phyloP scores from a whole-genome alignment of 2,329 filamentous ascomycete genomes.

The Metarhizium guizhouense region DNA sequence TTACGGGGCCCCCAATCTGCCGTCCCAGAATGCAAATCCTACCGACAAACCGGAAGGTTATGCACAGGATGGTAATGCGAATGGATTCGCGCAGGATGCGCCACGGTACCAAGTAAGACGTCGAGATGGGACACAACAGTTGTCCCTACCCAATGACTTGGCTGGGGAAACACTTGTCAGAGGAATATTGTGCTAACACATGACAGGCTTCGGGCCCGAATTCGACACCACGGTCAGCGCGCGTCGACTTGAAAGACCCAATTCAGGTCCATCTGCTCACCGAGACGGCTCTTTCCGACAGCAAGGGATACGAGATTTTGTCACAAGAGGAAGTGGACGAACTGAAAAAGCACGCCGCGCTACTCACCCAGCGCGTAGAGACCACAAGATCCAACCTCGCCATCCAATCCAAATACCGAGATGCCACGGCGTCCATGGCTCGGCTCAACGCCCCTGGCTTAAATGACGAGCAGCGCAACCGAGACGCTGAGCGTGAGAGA shows the following conservation, averaged over 20 bases:
- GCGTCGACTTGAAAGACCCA: constrained; percentile 56
- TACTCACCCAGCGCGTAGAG: constrained; percentile 68
- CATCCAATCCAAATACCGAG: constrained; percentile 87
- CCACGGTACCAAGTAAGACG: constrained; percentile 47
- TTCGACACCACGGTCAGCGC: constrained; percentile 27
- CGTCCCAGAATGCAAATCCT: constrained; percentile 26
- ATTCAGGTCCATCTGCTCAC: constrained; percentile 88
- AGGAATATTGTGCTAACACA: background rate
- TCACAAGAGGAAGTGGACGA: constrained; percentile 87
- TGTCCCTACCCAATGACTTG: background rate
- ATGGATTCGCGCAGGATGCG: constrained; percentile 27
- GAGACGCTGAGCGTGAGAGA: constrained; percentile 65
- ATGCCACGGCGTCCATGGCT: constrained; percentile 81
- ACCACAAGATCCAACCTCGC: constrained; percentile 73
- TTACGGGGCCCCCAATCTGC: constrained; percentile 22
- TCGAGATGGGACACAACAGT: background rate
- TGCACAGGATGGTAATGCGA: constrained; percentile 39
- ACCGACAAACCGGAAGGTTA: constrained; percentile 46
- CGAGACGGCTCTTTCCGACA: constrained; percentile 87
- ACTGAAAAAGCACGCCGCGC: constrained; percentile 76
- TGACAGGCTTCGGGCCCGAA: background rate
- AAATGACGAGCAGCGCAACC: constrained; percentile 39
- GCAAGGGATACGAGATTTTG: constrained; percentile 73
- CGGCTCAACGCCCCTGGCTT: constrained; percentile 54
- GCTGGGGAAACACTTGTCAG: background rate